Evolutionary conservation across 345 rosid genomes (phyloP), one percentile per base, ranked within the genome.

Genomic region (Linum tenue): DNA sequence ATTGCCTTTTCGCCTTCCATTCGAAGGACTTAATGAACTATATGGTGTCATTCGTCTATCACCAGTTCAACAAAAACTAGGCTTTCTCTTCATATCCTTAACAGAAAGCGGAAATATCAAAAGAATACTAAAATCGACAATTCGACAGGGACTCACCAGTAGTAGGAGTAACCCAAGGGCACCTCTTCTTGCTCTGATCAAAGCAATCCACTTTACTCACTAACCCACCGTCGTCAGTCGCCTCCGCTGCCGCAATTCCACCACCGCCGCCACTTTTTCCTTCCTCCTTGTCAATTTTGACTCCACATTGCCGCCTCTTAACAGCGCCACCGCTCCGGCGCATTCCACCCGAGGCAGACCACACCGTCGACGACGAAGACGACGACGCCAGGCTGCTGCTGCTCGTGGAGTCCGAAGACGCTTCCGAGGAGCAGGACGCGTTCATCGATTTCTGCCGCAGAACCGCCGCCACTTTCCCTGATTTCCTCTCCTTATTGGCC

Each of bases 351-450:
- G 53, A 9, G 3, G 53, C 31, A 22, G 31, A 22, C 31, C 31
- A 22, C 31, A 22, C 1, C 53, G 53, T 3, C 53, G 53, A 48
- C 53, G 53, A 48, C 3, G 11, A 48, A 9, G 14, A 48, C 2
- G 53, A 48, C 15, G 96, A 88, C 72, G 94, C 90, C 64, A 85
- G 83, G 75, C 96, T 86, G 12, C 84, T 92, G 70, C 53, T 48
- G 53, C 15, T 48, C 53, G 85, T 82, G 2, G 96, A 88, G 72
- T 91, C 96, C 1, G 89, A 83, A 31, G 97, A 91, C 57, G 97
- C 96, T 80, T 91, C 97, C 41, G 96, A 91, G 7, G 97, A 91
- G 67, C 92, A 91, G 10, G 96, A 91, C 62, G 91, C 96, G 79
- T 86, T 88, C 57, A 83, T 60, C 15, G 95, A 91, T 65, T 48